Evolutionary conservation across 2,329 filamentous ascomycete genomes (phyloP), one percentile per base, ranked within the genome.

Genomic region (Dichotomopilus funicola): DNA sequence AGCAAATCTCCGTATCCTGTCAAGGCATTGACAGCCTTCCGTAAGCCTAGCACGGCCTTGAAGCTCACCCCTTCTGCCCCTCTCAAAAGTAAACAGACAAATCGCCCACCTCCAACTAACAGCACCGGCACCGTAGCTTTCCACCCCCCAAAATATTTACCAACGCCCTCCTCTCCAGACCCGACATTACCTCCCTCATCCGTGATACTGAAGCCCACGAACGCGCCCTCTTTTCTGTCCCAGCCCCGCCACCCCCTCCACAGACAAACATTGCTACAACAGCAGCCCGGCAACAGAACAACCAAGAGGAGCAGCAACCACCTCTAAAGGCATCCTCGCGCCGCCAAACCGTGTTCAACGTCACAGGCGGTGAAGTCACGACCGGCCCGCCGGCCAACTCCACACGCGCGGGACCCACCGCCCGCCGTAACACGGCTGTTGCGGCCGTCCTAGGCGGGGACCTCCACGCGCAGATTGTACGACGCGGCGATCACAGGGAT

Each of bases 121-220:
- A 35, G 48, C 9, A 13, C 35, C 36, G 13, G 38, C n/a, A 19
- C 35, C 50, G 49, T 61, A 95, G 90, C 37, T 97, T 97, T 65
- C 89, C 89, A 42, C 83, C 83, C 1, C 89, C 92, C n/a, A 95
- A 89, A 66, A 91, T 94, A 67, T 99, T 97, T 74, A 94, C 91
- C 63, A 96, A 95, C 70, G 91, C 94, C 37, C 80, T 99, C 41
- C 84, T 97, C 49, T 85, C 87, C 55, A 85, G 85, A 62, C 86
- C 91, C 71, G 94, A 99, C 71, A 97, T 99, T 64, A 97, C 94
- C 4, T 83, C 89, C 10, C 77, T 99, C 48, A 96, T 99, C 66
- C 88, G 94, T 58, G 94, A 99, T 70, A 96, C 92, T 3, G 94
- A 99, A 72, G 75, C 87, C 27, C 92, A 97, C 73, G 94, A 99